A percentile compares a stretch with the other conserved stretches of the same genome.
These are phyloP conservation scores for Cladosporium cucumerinum DNA, from an alignment of 2,329 filamentous ascomycete species.

Conservation along the genomic window DNA sequence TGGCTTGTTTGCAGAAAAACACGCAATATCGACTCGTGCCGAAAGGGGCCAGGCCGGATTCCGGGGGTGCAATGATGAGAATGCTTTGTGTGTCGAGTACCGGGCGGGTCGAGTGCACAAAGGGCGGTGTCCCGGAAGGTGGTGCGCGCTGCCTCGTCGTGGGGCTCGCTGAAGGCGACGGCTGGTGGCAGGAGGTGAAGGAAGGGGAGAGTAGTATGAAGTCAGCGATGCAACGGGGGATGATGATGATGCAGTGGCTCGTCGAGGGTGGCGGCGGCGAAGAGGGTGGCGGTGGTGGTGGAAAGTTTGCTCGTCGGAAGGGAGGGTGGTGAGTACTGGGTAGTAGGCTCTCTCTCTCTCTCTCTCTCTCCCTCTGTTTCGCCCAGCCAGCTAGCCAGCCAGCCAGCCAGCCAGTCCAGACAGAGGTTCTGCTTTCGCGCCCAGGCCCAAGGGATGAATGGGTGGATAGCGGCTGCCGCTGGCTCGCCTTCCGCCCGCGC, in stretches of 20 bases:
- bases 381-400: too few species aligned
- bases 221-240: background rate
- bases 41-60: background rate
- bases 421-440: background rate
- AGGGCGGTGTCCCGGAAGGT: constrained; percentile 9
- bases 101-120: constrained; percentile 9
- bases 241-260: background rate
- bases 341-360: background rate
- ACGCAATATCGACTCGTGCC: background rate
- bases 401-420: too few species aligned
- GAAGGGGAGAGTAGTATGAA: background rate
- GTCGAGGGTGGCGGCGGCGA: background rate
- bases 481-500: background rate
- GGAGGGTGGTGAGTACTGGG: background rate
- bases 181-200: background rate
- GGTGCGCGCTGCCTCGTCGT: constrained; percentile 10
- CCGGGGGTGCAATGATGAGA: background rate
- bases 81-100: constrained; percentile 11
- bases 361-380: too few species aligned
- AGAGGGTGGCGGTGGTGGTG: background rate
- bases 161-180: constrained; percentile 7
- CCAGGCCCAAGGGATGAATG: background rate
- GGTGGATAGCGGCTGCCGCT: background rate
- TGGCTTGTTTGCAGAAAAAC: constrained; percentile 11
- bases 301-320: constrained; percentile 1